phyloP scores from a whole-genome alignment of 176 grass and related monocot species.

The Cenchrus americanus region DNA sequence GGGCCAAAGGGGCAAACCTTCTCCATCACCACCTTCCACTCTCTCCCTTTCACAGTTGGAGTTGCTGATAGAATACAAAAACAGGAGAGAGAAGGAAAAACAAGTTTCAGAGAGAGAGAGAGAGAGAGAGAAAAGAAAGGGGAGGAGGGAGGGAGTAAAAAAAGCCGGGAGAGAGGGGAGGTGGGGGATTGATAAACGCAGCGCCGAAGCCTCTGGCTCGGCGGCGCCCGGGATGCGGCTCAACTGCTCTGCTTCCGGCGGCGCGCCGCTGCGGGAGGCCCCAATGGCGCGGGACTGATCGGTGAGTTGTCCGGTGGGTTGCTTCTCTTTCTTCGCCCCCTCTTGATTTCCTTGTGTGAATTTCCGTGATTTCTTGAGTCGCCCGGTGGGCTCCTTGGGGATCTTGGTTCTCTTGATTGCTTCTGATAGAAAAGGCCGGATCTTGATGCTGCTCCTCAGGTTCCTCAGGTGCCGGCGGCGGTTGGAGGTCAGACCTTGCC shows the following conservation, averaged over 20 bases:
- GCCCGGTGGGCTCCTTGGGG: neutral
- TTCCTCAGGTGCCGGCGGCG: neutral
- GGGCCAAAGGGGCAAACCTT: constrained; percentile 30
- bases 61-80: constrained; percentile 34
- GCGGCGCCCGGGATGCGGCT: constrained; percentile 17
- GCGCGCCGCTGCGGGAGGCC: constrained; percentile 1
- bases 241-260: neutral
- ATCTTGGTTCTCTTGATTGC: constrained; percentile 6
- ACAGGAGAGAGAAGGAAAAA: constrained; percentile 1
- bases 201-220: constrained; percentile 17
- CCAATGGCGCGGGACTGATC: constrained; percentile 26
- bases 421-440: constrained; percentile 6
- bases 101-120: neutral
- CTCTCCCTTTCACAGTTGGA: constrained; percentile 24
- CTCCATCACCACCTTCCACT: neutral
- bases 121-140: neutral
- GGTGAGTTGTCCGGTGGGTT: neutral
- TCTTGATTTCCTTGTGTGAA: neutral
- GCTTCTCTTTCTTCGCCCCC: neutral
- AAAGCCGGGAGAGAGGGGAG: neutral
- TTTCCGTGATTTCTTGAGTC: neutral
- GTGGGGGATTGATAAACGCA: neutral
- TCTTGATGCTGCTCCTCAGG: constrained; percentile 10
- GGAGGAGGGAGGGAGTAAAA: no score
- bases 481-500: constrained; percentile 12